A percentile compares a stretch with the other conserved stretches of the same genome.
phyloP scores from a whole-genome alignment of 768 basidiomycete species.

The Cystofilobasidium bisporidii region DNA sequence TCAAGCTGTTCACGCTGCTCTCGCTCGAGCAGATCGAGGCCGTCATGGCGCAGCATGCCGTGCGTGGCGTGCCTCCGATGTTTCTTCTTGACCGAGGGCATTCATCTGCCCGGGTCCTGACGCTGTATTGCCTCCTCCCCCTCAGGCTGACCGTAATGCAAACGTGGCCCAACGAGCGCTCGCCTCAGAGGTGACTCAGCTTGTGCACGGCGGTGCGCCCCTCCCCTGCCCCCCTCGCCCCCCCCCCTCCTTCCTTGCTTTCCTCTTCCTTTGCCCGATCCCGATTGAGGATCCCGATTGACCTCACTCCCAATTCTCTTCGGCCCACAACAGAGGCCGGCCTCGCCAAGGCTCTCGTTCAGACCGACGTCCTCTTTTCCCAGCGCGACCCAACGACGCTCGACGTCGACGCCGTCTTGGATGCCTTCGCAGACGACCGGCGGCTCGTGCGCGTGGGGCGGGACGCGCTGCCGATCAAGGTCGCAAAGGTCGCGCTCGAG shows the following conservation, averaged over 20 bases:
- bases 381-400: constrained; percentile 44
- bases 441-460: constrained; percentile 50
- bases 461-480: constrained; percentile 46
- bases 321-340: constrained; percentile 46
- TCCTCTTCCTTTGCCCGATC: too few species aligned
- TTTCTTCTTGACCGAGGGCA: too few species aligned
- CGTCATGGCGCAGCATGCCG: constrained; percentile 54
- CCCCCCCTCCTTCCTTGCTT: too few species aligned
- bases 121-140: neutral
- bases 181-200: constrained; percentile 53
- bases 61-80: constrained; percentile 41
- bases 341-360: constrained; percentile 44
- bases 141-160: constrained; percentile 40
- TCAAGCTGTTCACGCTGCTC: constrained; percentile 74
- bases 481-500: constrained; percentile 55
- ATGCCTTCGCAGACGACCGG: constrained; percentile 57
- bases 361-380: constrained; percentile 46
- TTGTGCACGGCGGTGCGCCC: constrained; percentile 52
- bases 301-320: too few species aligned
- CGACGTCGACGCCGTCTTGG: constrained; percentile 50
- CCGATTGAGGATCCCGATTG: too few species aligned
- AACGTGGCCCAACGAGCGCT: constrained; percentile 49
- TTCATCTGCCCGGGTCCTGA: neutral
- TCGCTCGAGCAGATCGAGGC: constrained; percentile 51
- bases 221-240: neutral